Base-by-base conservation (phyloP, 768 basidiomycete genomes). In the Candolleomyces efflorescens region DNA sequence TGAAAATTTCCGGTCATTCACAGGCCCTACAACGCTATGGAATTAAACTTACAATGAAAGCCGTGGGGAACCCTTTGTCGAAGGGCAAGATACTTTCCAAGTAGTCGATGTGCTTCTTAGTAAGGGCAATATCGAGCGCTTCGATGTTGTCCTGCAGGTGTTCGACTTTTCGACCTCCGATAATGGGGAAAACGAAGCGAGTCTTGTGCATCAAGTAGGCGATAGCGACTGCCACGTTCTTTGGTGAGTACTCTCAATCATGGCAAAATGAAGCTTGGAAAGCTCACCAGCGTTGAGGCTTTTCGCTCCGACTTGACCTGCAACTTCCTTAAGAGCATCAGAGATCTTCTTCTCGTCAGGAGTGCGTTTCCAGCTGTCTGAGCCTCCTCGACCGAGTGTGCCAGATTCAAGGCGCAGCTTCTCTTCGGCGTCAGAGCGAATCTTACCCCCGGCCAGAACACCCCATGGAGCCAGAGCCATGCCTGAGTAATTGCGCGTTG, bases 151-250 rank as follows among this genome's bases (percentile, higher is more conserved):
- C 72, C 38, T 62, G 49, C n/a, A 81, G 56, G 32, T 81, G 77
- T 65, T 77, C 75, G 26, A 77, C 68, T 60, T 79, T 68, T 26
- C 65, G 51, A 10, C 63, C 65, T 3, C 67, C 65, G 23, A 80
- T 64, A 52, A 80, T 69, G 0, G 78, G 78, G 67, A 82, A 81
- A 0, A 79, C 78, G 48, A 73, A 79, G 0, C 76, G 75, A 9
- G 76, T 69, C 65, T 82, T 83, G 54, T 79, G 77, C 67, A 82
- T 68, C 17, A 82, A 66, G 55, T 80, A 81, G n/a, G 78, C 77
- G 54, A 82, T 75, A 18, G 79, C 78, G 10, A 80, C 77, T 76
- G 36, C 3, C 27, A 43, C 11, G 5, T 32, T 11, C 7, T 32
- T 32, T 32, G 11, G 32, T 32, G n/a, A n/a, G 32, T 32, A 32